Conservation (phyloP, 306 rosid genomes). For the Castanospermum australe region DNA sequence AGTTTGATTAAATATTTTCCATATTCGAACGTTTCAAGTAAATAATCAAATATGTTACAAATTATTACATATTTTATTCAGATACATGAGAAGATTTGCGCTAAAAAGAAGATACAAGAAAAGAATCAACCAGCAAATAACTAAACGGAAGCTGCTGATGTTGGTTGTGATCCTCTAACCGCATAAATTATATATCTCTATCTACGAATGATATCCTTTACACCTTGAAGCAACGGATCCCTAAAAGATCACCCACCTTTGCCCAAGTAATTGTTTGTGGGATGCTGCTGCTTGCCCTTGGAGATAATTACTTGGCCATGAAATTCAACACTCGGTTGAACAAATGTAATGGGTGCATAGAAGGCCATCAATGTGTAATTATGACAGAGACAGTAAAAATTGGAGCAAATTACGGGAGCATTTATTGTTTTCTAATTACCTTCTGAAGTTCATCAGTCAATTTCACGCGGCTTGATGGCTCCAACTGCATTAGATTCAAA, state of each 20-base stretch:
- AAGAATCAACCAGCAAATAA: constrained; percentile 38
- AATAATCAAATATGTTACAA: constrained; percentile 40
- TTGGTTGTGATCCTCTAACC: constrained; percentile 39
- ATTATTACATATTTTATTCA: constrained; percentile 37
- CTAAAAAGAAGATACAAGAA: too few species aligned
- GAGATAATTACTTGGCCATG: neutral
- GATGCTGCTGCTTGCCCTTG: constrained; percentile 5
- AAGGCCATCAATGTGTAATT: neutral
- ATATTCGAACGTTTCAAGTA: too few species aligned
- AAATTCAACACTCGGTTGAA: constrained; percentile 14
- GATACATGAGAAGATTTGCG: constrained; percentile 28
- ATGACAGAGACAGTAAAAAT: neutral
- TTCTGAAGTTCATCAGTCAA: constrained; percentile 72
- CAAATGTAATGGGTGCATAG: neutral
- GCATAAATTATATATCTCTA: constrained; percentile 27
- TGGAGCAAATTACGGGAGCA: neutral
- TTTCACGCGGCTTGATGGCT: constrained; percentile 56
- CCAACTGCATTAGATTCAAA: constrained; percentile 63
- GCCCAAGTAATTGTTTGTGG: too few species aligned
- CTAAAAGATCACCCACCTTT: too few species aligned
- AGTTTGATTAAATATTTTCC: neutral
- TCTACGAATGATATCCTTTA: constrained; percentile 30
- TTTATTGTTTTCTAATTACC: constrained; percentile 46
- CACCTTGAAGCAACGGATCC: constrained; percentile 20
- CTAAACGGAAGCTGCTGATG: constrained; percentile 22